Evolutionary conservation across 768 basidiomycete genomes (phyloP).

Genomic region (Pisolithus marmoratus): DNA sequence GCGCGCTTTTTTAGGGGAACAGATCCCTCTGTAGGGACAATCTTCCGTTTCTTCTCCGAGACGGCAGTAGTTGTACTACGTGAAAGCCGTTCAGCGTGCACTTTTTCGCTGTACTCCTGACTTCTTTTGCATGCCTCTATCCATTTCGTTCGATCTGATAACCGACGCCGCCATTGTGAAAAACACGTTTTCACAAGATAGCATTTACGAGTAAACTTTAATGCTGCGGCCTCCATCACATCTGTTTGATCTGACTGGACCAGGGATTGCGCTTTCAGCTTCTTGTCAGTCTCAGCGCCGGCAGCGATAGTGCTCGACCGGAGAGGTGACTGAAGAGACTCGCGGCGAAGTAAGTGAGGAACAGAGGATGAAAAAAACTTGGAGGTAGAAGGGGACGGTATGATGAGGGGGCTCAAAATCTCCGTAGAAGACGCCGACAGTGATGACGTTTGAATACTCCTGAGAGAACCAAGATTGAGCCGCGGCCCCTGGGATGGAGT

Average conservation of each 20-base stretch:
- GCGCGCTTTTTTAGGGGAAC: slow-evolving; percentile 22
- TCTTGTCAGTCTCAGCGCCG: slow-evolving; percentile 6
- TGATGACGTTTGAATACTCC: slow-evolving; percentile 20
- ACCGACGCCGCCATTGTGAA: slow-evolving; percentile 40
- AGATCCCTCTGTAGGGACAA: slow-evolving; percentile 16
- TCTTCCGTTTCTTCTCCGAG: slow-evolving; percentile 20
- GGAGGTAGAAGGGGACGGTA: slow-evolving; percentile 20
- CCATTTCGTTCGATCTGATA: slow-evolving; percentile 47
- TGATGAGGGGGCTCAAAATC: slow-evolving; percentile 25
- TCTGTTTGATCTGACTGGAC: neutral
- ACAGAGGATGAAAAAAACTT: slow-evolving; percentile 11
- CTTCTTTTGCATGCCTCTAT: slow-evolving; percentile 56
- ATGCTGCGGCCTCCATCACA: slow-evolving; percentile 35
- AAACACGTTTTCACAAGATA: slow-evolving; percentile 38
- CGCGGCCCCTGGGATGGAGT: slow-evolving; percentile 9
- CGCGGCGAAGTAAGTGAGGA: slow-evolving; percentile 14
- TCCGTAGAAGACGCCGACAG: slow-evolving; percentile 21
- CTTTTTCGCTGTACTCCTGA: slow-evolving; percentile 54
- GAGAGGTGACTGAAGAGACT: slow-evolving; percentile 22
- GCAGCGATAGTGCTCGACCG: slow-evolving; percentile 10
- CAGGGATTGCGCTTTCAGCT: slow-evolving; percentile 3
- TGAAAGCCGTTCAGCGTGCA: slow-evolving; percentile 31
- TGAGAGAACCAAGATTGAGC: slow-evolving; percentile 15
- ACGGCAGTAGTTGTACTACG: slow-evolving; percentile 13
- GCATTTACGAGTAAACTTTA: slow-evolving; percentile 37